phyloP scores from a whole-genome alignment of 2,329 filamentous ascomycete genomes.

The Leptographium lundbergii region DNA sequence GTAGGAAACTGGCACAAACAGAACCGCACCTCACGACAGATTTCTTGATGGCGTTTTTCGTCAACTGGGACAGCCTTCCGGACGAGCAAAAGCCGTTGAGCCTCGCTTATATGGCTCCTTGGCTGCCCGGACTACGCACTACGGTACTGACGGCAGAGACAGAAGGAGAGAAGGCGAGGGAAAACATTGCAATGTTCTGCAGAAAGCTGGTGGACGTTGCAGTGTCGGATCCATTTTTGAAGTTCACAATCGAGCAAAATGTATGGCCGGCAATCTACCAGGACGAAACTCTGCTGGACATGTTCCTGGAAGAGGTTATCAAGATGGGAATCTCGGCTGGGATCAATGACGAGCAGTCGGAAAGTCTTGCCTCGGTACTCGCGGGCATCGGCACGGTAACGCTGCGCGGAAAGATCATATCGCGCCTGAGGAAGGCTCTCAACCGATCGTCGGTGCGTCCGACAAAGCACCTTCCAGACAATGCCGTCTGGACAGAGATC shows the following conservation, averaged over 20 bases:
- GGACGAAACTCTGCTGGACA: constrained; percentile 53
- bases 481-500: constrained; percentile 57
- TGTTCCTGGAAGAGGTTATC: constrained; percentile 54
- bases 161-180: constrained; percentile 53
- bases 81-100: constrained; percentile 55
- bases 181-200: constrained; percentile 51
- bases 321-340: constrained; percentile 48
- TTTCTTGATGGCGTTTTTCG: constrained; percentile 61
- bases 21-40: constrained; percentile 57
- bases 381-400: constrained; percentile 53
- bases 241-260: constrained; percentile 48
- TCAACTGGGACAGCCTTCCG: constrained; percentile 57
- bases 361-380: constrained; percentile 49
- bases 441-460: constrained; percentile 54
- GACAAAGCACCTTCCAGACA: constrained; percentile 53
- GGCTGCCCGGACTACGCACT: constrained; percentile 49
- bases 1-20: constrained; percentile 46
- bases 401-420: constrained; percentile 51
- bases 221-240: constrained; percentile 45
- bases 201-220: constrained; percentile 55
- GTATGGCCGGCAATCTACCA: constrained; percentile 53
- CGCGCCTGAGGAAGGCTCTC: constrained; percentile 51
- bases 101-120: constrained; percentile 58
- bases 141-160: constrained; percentile 44
- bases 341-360: constrained; percentile 44